Evolutionary conservation across 1,139 yeast species (phyloP).

Genomic region (Wickerhamomyces sp.): DNA sequence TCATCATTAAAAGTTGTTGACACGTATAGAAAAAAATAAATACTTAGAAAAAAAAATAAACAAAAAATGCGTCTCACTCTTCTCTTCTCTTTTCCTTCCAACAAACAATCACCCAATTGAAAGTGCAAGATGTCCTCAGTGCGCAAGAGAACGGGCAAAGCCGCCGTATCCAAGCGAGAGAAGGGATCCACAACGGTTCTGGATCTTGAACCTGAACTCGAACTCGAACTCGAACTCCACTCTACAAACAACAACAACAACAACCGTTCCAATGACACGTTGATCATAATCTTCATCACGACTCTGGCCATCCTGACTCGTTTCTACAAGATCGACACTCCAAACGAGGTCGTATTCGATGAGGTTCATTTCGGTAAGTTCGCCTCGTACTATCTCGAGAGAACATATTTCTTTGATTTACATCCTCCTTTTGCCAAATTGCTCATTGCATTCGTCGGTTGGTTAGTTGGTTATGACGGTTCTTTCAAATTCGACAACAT

Average conservation of each 20-base stretch:
- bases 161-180: background rate
- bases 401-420: constrained; percentile 88
- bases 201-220: background rate
- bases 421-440: constrained; percentile 98
- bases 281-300: constrained; percentile 49
- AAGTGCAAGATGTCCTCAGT: constrained; percentile 6
- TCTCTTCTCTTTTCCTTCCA: too few species aligned
- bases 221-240: too few species aligned
- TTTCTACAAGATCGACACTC: constrained; percentile 65
- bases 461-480: constrained; percentile 85
- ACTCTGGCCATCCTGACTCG: constrained; percentile 64
- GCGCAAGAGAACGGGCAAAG: constrained; percentile 8
- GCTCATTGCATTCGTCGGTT: constrained; percentile 86
- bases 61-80: too few species aligned
- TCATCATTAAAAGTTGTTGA: background rate
- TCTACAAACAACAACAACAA: too few species aligned
- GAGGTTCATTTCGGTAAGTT: constrained; percentile 98
- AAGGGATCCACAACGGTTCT: too few species aligned
- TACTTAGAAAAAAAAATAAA: background rate
- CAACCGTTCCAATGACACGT: constrained; percentile 29
- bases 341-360: constrained; percentile 90
- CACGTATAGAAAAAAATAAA: background rate
- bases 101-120: too few species aligned
- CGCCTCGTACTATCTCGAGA: constrained; percentile 79
- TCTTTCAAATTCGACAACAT: constrained; percentile 84